Percentiles rank a stretch among this genome's conserved stretches.
Conservation (phyloP, 2,329 filamentous ascomycete genomes). For the Xylogone sp. region DNA sequence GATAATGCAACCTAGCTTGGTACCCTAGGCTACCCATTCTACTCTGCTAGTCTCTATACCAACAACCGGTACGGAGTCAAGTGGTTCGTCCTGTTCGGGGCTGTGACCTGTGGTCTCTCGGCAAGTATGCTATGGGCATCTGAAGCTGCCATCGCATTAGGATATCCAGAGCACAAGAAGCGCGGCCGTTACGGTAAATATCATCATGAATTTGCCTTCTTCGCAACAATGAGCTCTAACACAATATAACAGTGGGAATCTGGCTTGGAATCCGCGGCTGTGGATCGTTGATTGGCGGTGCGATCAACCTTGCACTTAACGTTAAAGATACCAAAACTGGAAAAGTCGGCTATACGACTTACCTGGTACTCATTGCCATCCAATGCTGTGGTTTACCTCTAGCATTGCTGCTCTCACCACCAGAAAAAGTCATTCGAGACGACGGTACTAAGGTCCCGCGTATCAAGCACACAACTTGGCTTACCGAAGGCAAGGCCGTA, state of each 20-base stretch:
- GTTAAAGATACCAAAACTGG: constrained; percentile 51
- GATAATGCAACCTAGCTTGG: constrained; percentile 37
- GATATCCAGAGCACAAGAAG: constrained; percentile 67
- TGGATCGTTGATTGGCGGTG: constrained; percentile 66
- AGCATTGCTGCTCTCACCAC: constrained; percentile 56
- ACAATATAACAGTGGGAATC: constrained; percentile 46
- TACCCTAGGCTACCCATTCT: constrained; percentile 67
- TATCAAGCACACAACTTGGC: constrained; percentile 51
- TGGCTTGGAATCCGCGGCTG: constrained; percentile 58
- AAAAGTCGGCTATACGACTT: constrained; percentile 65
- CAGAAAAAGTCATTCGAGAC: constrained; percentile 57
- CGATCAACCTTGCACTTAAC: constrained; percentile 67
- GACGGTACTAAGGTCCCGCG: constrained; percentile 54
- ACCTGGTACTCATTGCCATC: constrained; percentile 64
- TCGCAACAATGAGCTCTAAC: background rate
- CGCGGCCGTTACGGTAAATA: constrained; percentile 47
- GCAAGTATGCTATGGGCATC: constrained; percentile 68
- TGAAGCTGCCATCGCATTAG: constrained; percentile 67
- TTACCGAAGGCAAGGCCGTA: constrained; percentile 56
- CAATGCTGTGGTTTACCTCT: constrained; percentile 62
- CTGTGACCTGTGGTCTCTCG: constrained; percentile 60
- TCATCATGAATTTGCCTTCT: background rate
- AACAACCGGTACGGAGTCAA: constrained; percentile 65
- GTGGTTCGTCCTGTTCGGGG: constrained; percentile 66
- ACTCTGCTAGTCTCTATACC: constrained; percentile 64